phyloP scores from a whole-genome alignment of 257 asterid species.

The Apocynum venetum region DNA sequence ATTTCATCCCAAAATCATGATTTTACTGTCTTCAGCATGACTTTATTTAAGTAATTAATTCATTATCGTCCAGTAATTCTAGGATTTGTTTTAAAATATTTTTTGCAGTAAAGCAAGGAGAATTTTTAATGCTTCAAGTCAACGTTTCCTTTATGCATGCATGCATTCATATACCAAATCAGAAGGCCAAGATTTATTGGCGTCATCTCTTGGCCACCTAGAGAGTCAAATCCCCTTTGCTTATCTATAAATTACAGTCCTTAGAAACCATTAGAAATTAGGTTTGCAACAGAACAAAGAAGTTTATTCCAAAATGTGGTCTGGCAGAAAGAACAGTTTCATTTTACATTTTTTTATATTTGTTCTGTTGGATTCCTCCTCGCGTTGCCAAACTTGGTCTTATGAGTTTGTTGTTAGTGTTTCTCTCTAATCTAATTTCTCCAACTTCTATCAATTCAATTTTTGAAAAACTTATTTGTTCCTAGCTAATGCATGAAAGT shows the following conservation, averaged over 20 bases:
- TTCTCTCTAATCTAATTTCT: neutral
- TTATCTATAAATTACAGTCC: neutral
- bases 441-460: neutral
- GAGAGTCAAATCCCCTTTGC: neutral
- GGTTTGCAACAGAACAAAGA: neutral
- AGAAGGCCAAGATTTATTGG: neutral
- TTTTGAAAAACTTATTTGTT: neutral
- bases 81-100: too few species aligned
- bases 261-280: neutral
- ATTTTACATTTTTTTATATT: neutral
- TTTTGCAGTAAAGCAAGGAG: too few species aligned
- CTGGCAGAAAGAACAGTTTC: neutral
- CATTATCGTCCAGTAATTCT: too few species aligned
- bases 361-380: neutral
- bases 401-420: conserved; percentile 14
- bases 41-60: too few species aligned
- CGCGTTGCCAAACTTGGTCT: neutral
- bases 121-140: too few species aligned
- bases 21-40: too few species aligned
- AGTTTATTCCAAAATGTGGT: neutral
- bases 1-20: too few species aligned
- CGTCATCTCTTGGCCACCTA: neutral
- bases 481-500: too few species aligned
- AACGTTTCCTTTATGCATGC: neutral
- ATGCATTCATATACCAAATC: neutral